Conservation (phyloP, 352 stramenopile species). For the Globisporangium spiculum region DNA sequence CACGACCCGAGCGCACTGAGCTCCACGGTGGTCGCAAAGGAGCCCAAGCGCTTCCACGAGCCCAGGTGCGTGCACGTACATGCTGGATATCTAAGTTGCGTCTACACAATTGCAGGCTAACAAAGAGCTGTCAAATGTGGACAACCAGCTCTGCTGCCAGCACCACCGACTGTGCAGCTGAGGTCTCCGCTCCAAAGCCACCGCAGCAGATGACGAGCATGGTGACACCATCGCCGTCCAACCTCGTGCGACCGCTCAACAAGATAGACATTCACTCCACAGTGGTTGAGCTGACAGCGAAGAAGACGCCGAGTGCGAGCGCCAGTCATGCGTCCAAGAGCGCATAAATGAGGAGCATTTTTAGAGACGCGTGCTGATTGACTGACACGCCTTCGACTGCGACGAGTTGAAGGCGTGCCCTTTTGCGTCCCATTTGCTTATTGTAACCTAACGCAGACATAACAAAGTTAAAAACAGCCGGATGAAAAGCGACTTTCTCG, state of each 20-base stretch:
- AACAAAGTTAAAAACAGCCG: not conserved
- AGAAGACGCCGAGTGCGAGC: not conserved
- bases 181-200: not conserved
- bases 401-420: not conserved
- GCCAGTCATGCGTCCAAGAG: conserved; percentile 8
- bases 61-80: conserved; percentile 26
- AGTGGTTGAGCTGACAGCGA: not conserved
- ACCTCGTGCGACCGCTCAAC: conserved; percentile 53
- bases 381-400: no score
- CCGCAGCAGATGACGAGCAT: conserved; percentile 12
- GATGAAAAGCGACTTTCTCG: not conserved
- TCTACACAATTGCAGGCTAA: not conserved
- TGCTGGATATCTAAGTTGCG: not conserved
- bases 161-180: not conserved
- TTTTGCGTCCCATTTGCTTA: conserved; percentile 2
- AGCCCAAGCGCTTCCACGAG: conserved; percentile 62
- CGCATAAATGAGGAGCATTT: conserved; percentile 7
- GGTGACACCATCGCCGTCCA: conserved; percentile 40
- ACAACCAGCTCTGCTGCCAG: not conserved
- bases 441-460: conserved; percentile 8
- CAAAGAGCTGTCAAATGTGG: not conserved
- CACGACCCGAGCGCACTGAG: conserved; percentile 34
- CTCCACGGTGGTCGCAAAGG: conserved; percentile 33
- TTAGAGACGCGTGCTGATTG: not conserved
- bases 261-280: conserved; percentile 47